These are phyloP conservation scores for Penicillium paradoxum DNA, from an alignment of 495 filamentous ascomycete genomes.

Conservation along the genomic window DNA sequence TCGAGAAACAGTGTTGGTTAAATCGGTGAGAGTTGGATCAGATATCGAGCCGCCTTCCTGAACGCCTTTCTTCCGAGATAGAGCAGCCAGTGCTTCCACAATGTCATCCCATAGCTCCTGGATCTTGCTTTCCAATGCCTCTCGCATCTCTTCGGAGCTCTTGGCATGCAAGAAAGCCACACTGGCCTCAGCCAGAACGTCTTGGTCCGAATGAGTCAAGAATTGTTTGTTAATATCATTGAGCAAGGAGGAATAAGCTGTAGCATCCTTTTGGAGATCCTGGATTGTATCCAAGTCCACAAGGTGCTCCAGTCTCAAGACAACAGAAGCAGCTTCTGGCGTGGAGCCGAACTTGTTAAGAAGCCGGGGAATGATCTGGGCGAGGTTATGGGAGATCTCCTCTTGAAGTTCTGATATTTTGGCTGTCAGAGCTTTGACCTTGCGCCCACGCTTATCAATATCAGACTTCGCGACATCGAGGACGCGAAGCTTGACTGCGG, in stretches of 20 bases:
- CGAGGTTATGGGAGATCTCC: constrained; percentile 67
- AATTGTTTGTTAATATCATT: constrained; percentile 95
- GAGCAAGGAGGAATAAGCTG: constrained; percentile 72
- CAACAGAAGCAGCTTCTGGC: constrained; percentile 77
- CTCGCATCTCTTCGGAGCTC: constrained; percentile 78
- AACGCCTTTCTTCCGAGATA: constrained; percentile 64
- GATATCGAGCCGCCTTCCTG: constrained; percentile 57
- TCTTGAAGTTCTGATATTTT: constrained; percentile 64
- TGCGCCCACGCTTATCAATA: constrained; percentile 54
- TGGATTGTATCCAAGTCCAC: constrained; percentile 86
- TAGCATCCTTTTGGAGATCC: constrained; percentile 79
- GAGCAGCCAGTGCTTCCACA: constrained; percentile 60
- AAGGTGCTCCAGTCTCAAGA: constrained; percentile 80
- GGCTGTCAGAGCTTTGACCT: constrained; percentile 54
- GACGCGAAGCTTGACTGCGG: constrained; percentile 65
- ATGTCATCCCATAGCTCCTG: constrained; percentile 80
- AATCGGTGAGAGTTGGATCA: constrained; percentile 54
- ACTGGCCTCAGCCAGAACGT: constrained; percentile 79
- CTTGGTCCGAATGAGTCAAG: constrained; percentile 77
- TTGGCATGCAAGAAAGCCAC: constrained; percentile 79
- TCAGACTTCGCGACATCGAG: constrained; percentile 53
- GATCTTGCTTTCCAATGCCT: constrained; percentile 74
- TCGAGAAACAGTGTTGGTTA: constrained; percentile 76
- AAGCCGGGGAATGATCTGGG: constrained; percentile 72
- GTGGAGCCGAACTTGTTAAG: constrained; percentile 87